These are phyloP conservation scores for Nicotiana rustica DNA, from an alignment of 305 asterid genomes.

Conservation along the genomic window DNA sequence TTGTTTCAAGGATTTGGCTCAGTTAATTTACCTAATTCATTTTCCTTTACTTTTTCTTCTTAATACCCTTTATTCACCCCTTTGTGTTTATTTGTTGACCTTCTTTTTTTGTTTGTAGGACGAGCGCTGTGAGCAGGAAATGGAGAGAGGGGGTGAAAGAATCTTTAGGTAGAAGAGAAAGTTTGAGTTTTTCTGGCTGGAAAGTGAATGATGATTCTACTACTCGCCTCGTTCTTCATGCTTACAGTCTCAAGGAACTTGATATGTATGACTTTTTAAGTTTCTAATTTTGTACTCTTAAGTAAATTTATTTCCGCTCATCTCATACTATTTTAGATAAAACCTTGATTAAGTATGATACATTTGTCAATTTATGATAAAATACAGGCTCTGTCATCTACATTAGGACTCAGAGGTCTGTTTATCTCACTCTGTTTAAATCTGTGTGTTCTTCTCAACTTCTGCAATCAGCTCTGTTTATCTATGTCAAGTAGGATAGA, in stretches of 20 bases:
- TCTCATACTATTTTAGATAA: neutral
- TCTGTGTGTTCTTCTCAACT: no score
- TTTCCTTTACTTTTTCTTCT: neutral
- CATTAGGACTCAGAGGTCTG: neutral
- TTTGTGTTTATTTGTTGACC: neutral
- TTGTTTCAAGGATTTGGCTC: conserved; percentile 87
- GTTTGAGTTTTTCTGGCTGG: conserved; percentile 86
- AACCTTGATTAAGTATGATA: neutral
- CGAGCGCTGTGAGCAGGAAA: conserved; percentile 74
- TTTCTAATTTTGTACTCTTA: neutral
- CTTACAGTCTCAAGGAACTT: conserved; percentile 83
- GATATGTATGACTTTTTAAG: conserved; percentile 54
- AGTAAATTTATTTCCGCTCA: neutral
- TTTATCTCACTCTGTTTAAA: no score
- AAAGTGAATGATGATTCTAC: conserved; percentile 82
- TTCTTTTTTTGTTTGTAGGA: conserved; percentile 45
- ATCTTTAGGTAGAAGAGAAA: conserved; percentile 69
- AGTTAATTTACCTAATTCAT: conserved; percentile 50
- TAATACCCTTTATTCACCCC: neutral
- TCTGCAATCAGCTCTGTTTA: no score
- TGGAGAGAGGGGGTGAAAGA: conserved; percentile 91
- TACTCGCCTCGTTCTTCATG: conserved; percentile 73
- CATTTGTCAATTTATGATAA: neutral
- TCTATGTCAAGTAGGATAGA: neutral
- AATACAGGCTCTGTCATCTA: neutral